A percentile compares a stretch with the other conserved stretches of the same genome.
Conservation (phyloP, 2,329 filamentous ascomycete genomes). For the Neonectria ditissima region DNA sequence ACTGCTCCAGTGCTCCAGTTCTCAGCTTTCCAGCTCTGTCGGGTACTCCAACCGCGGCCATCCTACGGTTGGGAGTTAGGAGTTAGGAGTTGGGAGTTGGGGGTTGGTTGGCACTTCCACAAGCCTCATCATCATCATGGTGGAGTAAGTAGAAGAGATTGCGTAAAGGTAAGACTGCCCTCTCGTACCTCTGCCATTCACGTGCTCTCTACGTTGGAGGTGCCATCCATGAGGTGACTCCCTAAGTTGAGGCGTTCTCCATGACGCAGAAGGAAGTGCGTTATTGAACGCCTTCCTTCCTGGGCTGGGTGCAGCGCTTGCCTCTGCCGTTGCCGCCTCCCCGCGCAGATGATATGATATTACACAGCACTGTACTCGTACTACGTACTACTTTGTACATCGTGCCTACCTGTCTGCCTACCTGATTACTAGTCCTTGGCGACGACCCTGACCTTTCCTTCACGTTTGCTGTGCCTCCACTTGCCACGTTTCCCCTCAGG, state of each 20-base stretch:
- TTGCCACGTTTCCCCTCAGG: constrained; percentile 18
- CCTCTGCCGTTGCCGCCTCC: background rate
- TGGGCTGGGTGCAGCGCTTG: background rate
- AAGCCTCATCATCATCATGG: constrained; percentile 9
- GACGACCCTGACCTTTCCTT: background rate
- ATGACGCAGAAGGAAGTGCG: background rate
- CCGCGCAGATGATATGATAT: background rate
- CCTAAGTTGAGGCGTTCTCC: background rate
- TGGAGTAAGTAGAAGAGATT: constrained; percentile 21
- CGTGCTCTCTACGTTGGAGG: background rate
- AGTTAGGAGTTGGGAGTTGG: constrained; percentile 1
- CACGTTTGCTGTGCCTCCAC: constrained; percentile 18
- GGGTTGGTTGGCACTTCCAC: constrained; percentile 10
- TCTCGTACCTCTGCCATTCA: constrained; percentile 9
- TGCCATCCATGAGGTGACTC: background rate
- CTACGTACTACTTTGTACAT: background rate
- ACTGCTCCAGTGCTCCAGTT: background rate
- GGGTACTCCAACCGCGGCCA: background rate
- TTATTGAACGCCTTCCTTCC: constrained; percentile 6
- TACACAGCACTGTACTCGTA: no score
- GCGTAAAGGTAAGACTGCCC: constrained; percentile 5
- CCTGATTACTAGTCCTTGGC: no score
- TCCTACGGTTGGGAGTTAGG: constrained; percentile 2
- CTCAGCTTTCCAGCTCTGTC: no score
- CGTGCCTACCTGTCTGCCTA: background rate